Evolutionary conservation across 768 basidiomycete genomes (phyloP), one percentile per base, ranked within the genome.

Genomic region (Mycena sanguinolenta): DNA sequence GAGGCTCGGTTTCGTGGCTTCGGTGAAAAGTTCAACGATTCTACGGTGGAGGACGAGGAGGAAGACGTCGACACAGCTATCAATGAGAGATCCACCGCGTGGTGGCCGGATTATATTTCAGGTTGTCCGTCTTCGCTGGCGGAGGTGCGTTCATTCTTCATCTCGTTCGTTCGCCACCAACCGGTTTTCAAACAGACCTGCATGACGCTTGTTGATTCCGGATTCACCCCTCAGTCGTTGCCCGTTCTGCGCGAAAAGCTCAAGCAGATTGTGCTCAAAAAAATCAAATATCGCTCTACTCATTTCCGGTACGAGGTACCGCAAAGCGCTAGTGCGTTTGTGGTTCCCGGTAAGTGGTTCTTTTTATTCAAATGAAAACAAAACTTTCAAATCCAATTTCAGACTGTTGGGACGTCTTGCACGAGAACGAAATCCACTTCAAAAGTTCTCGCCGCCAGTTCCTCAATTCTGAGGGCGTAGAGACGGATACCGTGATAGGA

Each of bases 361-460:
- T 53, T 36, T 57, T 61, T 36, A 28, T 13, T 12, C 25, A 14
- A 19, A 16, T 34, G 32, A 34, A 34, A 34, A 34, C 16, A 10
- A n/a, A 27, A 42, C 34, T 36, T 16, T 2, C n/a, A 1, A 16
- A 19, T 53, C 38, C 42, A 28, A 30, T 71, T 54, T 68, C 25
- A 93, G 92, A 92, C 77, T 85, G 85, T 2, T 78, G 70, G 60
- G 86, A 86, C 21, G 82, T 87, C 2, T 73, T 93, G 16, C 81
- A 83, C 34, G 82, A 85, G 14, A 85, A 87, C 12, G 87, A 92
- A 70, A 84, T 92, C 0, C 87, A 90, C 42, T 82, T 92, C 58
- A 89, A 87, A 70, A 84, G 84, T 28, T 88, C 88, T 1, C 69
- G 75, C 12, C 77, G 82, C 0, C 82, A 83, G 42, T 80, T 92